These are phyloP conservation scores for Neodidymelliopsis sp. DNA, from an alignment of 2,329 filamentous ascomycete species.

Conservation along the genomic window DNA sequence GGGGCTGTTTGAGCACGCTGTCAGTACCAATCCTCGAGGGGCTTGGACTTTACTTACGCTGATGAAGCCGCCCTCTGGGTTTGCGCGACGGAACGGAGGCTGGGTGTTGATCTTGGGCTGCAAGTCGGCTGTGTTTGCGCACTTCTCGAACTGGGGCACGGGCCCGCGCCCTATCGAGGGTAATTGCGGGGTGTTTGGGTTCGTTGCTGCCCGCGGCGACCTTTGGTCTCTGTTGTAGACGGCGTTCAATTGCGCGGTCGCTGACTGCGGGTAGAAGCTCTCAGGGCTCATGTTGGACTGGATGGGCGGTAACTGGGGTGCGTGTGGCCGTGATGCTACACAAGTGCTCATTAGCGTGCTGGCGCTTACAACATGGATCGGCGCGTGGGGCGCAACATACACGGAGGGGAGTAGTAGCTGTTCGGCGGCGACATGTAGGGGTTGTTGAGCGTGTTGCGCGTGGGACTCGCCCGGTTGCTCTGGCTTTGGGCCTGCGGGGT, in stretches of 20 bases:
- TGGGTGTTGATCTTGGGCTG: slow-evolving; percentile 85
- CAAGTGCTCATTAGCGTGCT: slow-evolving; percentile 31
- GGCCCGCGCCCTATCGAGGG: slow-evolving; percentile 64
- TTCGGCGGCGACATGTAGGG: slow-evolving; percentile 65
- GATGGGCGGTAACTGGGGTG: slow-evolving; percentile 78
- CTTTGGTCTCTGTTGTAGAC: slow-evolving; percentile 64
- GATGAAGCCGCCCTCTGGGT: slow-evolving; percentile 97
- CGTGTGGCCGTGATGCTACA: slow-evolving; percentile 58
- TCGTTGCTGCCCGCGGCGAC: slow-evolving; percentile 54
- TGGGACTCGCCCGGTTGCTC: slow-evolving; percentile 79
- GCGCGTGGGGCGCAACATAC: slow-evolving; percentile 49
- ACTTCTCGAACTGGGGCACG: slow-evolving; percentile 86
- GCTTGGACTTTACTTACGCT: slow-evolving; percentile 68
- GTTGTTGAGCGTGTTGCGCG: slow-evolving; percentile 69
- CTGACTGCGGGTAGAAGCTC: slow-evolving; percentile 75
- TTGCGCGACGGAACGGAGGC: slow-evolving; percentile 89
- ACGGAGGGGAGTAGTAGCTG: slow-evolving; percentile 66
- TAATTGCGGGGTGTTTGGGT: slow-evolving; percentile 58
- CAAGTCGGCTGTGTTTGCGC: slow-evolving; percentile 76
- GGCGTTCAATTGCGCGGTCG: slow-evolving; percentile 74
- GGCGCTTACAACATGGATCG: slow-evolving; percentile 17
- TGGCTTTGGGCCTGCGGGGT: slow-evolving; percentile 50
- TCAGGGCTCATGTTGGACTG: slow-evolving; percentile 72
- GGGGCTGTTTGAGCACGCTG: slow-evolving; percentile 65
- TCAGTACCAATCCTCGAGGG: slow-evolving; percentile 24